Evolutionary conservation across 768 basidiomycete genomes (phyloP), one percentile per base, ranked within the genome.

Genomic region (Boletus barrowsii): DNA sequence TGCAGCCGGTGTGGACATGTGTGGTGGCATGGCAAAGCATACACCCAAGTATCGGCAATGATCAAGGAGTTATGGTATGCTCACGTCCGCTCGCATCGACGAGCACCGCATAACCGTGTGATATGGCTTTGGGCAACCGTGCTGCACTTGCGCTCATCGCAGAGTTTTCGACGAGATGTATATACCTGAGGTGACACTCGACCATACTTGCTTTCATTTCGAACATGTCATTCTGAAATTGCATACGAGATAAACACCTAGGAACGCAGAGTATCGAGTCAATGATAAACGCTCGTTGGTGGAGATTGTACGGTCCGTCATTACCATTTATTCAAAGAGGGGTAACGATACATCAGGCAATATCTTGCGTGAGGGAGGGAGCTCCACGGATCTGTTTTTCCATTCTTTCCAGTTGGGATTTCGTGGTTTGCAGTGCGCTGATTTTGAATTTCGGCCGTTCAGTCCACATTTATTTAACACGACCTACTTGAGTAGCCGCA

Each of bases 281-380:
- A 37, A 15, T 4, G 41, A 18, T 1, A 10, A 30, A 24, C 3
- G 15, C 1, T 4, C 9, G 2, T 5, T 3, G 3, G 1, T 17
- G 17, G 37, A 10, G 26, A 42, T 11, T 4, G 24, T 39, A 37
- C 22, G 32, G 32, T 32, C 10, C 6, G 36, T 5, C 10, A 35
- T 52, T 20, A 57, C 57, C 49, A 30, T 9, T 71, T 44, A 51
- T 29, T 51, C 35, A 2, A 52, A 37, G 14, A 59, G 39, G 14
- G n/a, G 18, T 5, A 35, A 44, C n/a, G 18, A 49, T 20, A n/a
- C 44, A 40, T 7, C 43, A n/a, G 0, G 40, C 8, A 14, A 53
- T 49, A 3, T 58, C 56, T 29, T 35, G 47, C 1, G 57, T 15
- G 37, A 59, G 29, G 5, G 42, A 42, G 8, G 57, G 30, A 15